Base-by-base conservation (phyloP, 2,329 filamentous ascomycete genomes). In the Penicillium sp. region DNA sequence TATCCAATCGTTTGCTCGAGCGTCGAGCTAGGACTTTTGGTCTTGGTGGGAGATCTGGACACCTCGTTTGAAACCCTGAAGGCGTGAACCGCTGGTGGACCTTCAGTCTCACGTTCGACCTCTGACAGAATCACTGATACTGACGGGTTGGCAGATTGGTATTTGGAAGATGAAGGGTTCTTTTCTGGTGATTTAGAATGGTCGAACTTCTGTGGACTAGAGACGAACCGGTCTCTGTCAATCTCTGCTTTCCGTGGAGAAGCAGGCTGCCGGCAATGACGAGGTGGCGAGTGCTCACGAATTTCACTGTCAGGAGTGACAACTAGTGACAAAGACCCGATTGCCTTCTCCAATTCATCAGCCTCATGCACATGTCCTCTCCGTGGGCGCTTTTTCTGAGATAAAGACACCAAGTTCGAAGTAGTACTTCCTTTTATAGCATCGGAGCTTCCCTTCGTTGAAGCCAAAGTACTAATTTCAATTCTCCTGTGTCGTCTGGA, bases 251-350 rank as follows among this genome's bases (percentile, higher is more conserved):
- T 46, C 30, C 49, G 46, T 8, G 45, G 30, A 8, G 33, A 20
- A 39, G 21, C 3, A 18, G 15, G 24, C 33, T 33, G 9, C 9
- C 33, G 26, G 37, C 46, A 50, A 9, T 23, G 17, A 15, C 18
- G 20, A 23, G 40, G 8, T 30, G 33, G 9, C 12, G 32, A 24
- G 10, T 21, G 24, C 4, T 27, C 3, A 18, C 34, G n/a, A 10
- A 27, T 45, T 2, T 45, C 6, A 24, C 51, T 20, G 9, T 57
- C 36, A 18, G 24, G 17, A 27, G 46, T 29, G 12, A 15, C 13
- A 6, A 55, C 57, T 13, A 69, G 21, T 20, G 51, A 50, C 9
- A 66, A 44, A 1, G 60, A 59, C 12, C 56, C 53, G 17, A 66
- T 51, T 5, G 59, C 55, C 15, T 54, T 46, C 46, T 64, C 58